Percentiles rank a stretch among this genome's conserved stretches.
phyloP scores from a whole-genome alignment of 176 grass and related monocot genomes.

The Elaeis guineensis region DNA sequence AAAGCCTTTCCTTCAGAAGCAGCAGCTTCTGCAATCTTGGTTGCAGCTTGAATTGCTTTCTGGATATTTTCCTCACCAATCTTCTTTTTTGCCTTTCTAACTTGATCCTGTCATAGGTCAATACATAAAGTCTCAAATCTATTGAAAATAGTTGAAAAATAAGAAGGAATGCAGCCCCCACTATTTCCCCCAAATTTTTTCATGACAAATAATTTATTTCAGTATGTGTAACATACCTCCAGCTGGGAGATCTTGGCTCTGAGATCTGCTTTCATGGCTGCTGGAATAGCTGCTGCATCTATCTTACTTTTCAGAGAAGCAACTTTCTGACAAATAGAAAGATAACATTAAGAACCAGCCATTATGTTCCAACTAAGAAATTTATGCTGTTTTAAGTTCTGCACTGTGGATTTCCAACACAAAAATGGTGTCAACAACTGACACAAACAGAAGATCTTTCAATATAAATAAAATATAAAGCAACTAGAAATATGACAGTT shows the following conservation, averaged over 20 bases:
- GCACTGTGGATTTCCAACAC: too few species aligned
- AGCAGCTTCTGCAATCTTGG: constrained; percentile 56
- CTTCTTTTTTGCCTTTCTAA: constrained; percentile 87
- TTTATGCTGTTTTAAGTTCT: too few species aligned
- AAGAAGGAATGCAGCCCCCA: not conserved
- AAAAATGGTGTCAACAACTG: too few species aligned
- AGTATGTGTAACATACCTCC: constrained; percentile 37
- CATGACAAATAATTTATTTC: constrained; percentile 6
- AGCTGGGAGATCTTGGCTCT: constrained; percentile 63
- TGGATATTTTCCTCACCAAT: constrained; percentile 75
- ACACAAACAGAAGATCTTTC: too few species aligned
- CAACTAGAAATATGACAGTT: too few species aligned
- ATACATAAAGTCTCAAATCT: not conserved
- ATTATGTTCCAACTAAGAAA: too few species aligned
- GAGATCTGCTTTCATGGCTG: constrained; percentile 76
- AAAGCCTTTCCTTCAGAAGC: constrained; percentile 54
- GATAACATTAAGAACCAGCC: not conserved
- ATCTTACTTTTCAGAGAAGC: constrained; percentile 65
- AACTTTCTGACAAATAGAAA: constrained; percentile 56
- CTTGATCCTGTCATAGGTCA: constrained; percentile 41
- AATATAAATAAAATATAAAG: too few species aligned
- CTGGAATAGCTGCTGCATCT: constrained; percentile 74
- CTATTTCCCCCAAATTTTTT: not conserved
- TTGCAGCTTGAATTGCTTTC: constrained; percentile 59
- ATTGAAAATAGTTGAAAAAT: not conserved